These are phyloP conservation scores for Jatropha podagrica DNA, from an alignment of 441 rosid species.

Conservation along the genomic window DNA sequence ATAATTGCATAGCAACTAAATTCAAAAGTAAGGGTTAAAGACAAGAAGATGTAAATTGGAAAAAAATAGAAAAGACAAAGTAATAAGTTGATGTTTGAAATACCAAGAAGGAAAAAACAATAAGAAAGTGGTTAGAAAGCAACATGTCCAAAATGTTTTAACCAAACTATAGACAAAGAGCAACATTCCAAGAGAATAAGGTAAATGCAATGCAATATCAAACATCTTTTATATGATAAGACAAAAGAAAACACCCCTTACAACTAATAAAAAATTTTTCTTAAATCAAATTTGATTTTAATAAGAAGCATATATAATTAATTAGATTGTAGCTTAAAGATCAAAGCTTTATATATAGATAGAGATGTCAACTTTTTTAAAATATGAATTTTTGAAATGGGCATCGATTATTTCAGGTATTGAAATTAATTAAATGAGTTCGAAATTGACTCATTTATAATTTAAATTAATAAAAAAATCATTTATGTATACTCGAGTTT, in stretches of 20 bases:
- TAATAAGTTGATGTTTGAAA: neutral
- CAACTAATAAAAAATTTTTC: neutral
- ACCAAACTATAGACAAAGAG: slow-evolving; percentile 18
- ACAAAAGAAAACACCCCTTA: slow-evolving; percentile 1
- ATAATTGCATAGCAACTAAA: neutral
- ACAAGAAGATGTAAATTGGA: neutral
- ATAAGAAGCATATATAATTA: neutral
- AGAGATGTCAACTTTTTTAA: neutral
- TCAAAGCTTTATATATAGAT: too few relatives aligned
- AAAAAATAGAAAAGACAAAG: neutral
- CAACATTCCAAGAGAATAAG: slow-evolving; percentile 18
- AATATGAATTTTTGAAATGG: neutral
- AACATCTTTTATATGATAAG: neutral
- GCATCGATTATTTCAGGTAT: neutral
- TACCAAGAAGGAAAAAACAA: slow-evolving; percentile 5
- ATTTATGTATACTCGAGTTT: too few relatives aligned
- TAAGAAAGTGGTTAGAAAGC: slow-evolving; percentile 6
- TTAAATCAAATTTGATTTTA: neutral
- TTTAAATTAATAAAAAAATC: too few relatives aligned
- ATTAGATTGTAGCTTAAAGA: neutral
- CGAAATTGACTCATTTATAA: too few relatives aligned
- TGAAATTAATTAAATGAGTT: neutral
- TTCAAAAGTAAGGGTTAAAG: neutral
- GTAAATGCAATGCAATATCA: neutral
- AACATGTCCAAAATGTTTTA: neutral